Evolutionary conservation across 805 yeast species (phyloP), one percentile per base, ranked within the genome.

Genomic region (Ogataea siamensis): DNA sequence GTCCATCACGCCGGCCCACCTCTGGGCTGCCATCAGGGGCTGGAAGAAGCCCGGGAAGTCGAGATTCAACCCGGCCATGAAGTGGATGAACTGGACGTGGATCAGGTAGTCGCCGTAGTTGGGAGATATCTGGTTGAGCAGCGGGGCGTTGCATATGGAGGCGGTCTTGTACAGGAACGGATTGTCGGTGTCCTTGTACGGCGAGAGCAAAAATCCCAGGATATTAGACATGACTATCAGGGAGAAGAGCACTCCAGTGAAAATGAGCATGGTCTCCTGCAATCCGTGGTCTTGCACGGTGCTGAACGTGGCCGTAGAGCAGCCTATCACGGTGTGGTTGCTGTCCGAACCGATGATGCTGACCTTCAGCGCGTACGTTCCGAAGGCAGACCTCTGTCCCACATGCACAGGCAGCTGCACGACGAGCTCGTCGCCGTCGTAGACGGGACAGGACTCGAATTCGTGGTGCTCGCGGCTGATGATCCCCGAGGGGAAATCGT

Each of bases 41-140:
- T 72, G 82, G 42, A 70, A 75, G 50, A 74, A 78, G 0, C 83
- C 85, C 0, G 88, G 87, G 47, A 74, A 81, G 17, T 65, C 60
- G 13, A 81, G 53, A 45, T 70, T 68, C 19, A 82, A 60, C 4
- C 76, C 81, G 5, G 73, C 74, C 47, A 74, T 65, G 52, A 79
- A 75, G 28, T 77, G 68, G 1, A 78, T 72, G 60, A 73, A 80
- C 51, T 82, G 87, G 22, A 78, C 51, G 55, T 78, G 80, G 13
- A 66, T 57, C 2, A 80, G 46, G 28, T 73, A 67, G 24, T 75
- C 74, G 4, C 63, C 60, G 7, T 69, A 64, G 9, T 72, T 68
- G 1, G 86, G 83, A 32, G 75, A 77, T 30, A 79, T 51, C 35
- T 80, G 79, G 28, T 68, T 66, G 24, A 80, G 61, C 32, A 80